Evolutionary conservation across 805 yeast genomes (phyloP).

Genomic region (Teunomyces aglyptinius): DNA sequence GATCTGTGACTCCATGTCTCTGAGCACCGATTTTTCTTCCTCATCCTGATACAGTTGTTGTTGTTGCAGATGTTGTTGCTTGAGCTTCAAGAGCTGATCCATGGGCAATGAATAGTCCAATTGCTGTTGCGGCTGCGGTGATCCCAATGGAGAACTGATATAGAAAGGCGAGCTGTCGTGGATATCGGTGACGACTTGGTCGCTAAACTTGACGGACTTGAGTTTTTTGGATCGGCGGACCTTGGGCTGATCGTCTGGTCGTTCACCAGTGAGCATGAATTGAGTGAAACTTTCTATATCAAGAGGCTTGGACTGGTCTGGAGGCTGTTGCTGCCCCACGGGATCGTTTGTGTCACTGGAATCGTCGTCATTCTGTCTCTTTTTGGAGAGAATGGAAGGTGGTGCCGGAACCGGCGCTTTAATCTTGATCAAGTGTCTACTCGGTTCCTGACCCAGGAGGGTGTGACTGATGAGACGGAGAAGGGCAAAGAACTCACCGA

Average conservation of each 20-base stretch:
- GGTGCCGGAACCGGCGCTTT: slow-evolving; percentile 77
- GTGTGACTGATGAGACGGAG: slow-evolving; percentile 77
- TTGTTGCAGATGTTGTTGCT: slow-evolving; percentile 6
- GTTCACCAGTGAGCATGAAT: slow-evolving; percentile 76
- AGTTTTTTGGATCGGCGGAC: slow-evolving; percentile 41
- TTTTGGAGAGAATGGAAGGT: slow-evolving; percentile 66
- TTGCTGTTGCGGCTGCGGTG: slow-evolving; percentile 23
- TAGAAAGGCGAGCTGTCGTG: slow-evolving; percentile 22
- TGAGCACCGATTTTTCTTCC: slow-evolving; percentile 68
- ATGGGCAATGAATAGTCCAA: slow-evolving; percentile 69
- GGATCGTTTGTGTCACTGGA: slow-evolving; percentile 18
- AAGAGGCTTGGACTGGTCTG: slow-evolving; percentile 37
- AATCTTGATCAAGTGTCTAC: slow-evolving; percentile 49
- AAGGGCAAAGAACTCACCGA: slow-evolving; percentile 89
- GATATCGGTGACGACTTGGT: slow-evolving; percentile 53
- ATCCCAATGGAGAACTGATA: slow-evolving; percentile 17
- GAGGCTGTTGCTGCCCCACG: neutral
- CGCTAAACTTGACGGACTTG: slow-evolving; percentile 72
- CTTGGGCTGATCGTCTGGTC: slow-evolving; percentile 48
- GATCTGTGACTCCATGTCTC: slow-evolving; percentile 72
- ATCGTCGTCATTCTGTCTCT: slow-evolving; percentile 48
- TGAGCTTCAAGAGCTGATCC: slow-evolving; percentile 63
- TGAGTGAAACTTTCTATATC: slow-evolving; percentile 87
- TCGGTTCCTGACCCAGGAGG: slow-evolving; percentile 52
- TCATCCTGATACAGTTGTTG: slow-evolving; percentile 30